phyloP scores from a whole-genome alignment of 345 rosid species.

The Citrus glauca region DNA sequence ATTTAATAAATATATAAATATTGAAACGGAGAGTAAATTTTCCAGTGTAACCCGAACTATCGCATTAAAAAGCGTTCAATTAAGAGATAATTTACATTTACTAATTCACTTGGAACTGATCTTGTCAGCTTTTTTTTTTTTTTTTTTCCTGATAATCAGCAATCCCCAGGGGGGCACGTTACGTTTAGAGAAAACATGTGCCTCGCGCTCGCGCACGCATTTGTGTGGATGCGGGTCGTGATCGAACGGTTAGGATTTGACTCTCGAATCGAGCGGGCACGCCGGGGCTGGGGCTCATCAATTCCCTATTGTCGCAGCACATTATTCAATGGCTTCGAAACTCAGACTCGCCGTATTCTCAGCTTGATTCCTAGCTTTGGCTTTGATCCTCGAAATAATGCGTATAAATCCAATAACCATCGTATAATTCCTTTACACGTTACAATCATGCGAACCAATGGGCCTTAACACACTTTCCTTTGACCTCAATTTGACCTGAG shows the following conservation, averaged over 20 bases:
- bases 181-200: constrained; percentile 24
- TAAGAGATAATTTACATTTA: background rate
- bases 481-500: background rate
- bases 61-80: background rate
- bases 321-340: constrained; percentile 43
- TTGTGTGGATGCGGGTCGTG: constrained; percentile 32
- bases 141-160: background rate
- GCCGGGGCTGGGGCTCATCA: constrained; percentile 16
- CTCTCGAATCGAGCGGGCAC: constrained; percentile 51
- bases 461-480: background rate
- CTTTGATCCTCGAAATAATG: background rate
- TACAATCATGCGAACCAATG: background rate
- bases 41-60: background rate
- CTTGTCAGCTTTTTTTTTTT: background rate
- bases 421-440: background rate
- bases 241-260: constrained; percentile 36
- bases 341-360: constrained; percentile 39
- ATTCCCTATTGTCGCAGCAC: constrained; percentile 18
- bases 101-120: background rate
- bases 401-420: background rate
- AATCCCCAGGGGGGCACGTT: constrained; percentile 32
- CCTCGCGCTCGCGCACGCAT: constrained; percentile 25
- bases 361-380: constrained; percentile 9
- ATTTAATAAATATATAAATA: background rate
- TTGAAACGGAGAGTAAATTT: too few relatives aligned